A percentile compares a stretch with the other conserved stretches of the same genome.
phyloP scores from a whole-genome alignment of 1,139 yeast genomes.

The Suzukiozyma palmioleophila region DNA sequence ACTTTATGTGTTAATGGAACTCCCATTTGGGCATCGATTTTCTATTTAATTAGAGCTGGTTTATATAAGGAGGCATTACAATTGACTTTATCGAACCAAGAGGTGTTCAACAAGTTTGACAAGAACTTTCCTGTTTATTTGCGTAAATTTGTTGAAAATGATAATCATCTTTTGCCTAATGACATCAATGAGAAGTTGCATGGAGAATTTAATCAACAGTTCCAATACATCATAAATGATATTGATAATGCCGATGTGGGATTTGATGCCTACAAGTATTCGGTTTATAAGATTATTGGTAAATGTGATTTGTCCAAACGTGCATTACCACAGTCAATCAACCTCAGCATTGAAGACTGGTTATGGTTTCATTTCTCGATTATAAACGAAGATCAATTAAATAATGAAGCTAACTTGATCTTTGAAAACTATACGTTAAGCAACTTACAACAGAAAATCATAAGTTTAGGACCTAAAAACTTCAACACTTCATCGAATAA shows the following conservation, averaged over 20 bases:
- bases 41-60: slow-evolving; percentile 82
- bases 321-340: slow-evolving; percentile 65
- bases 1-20: slow-evolving; percentile 62
- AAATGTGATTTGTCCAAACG: slow-evolving; percentile 81
- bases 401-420: slow-evolving; percentile 38
- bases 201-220: slow-evolving; percentile 80
- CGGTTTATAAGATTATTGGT: slow-evolving; percentile 87
- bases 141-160: slow-evolving; percentile 64
- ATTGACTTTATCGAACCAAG: slow-evolving; percentile 31
- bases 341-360: slow-evolving; percentile 92
- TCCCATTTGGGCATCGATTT: slow-evolving; percentile 91
- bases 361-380: slow-evolving; percentile 87
- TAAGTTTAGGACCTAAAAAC: slow-evolving; percentile 69
- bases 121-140: slow-evolving; percentile 79
- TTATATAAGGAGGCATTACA: slow-evolving; percentile 68
- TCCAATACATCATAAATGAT: slow-evolving; percentile 56
- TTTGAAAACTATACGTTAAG: slow-evolving; percentile 69
- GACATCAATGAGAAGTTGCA: slow-evolving; percentile 69
- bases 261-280: slow-evolving; percentile 85
- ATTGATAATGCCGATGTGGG: slow-evolving; percentile 47
- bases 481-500: slow-evolving; percentile 63
- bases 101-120: slow-evolving; percentile 74
- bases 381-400: slow-evolving; percentile 47
- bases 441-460: slow-evolving; percentile 70
- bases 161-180: slow-evolving; percentile 48